Conservation (phyloP, 306 rosid species). For the Quercus ilex region DNA sequence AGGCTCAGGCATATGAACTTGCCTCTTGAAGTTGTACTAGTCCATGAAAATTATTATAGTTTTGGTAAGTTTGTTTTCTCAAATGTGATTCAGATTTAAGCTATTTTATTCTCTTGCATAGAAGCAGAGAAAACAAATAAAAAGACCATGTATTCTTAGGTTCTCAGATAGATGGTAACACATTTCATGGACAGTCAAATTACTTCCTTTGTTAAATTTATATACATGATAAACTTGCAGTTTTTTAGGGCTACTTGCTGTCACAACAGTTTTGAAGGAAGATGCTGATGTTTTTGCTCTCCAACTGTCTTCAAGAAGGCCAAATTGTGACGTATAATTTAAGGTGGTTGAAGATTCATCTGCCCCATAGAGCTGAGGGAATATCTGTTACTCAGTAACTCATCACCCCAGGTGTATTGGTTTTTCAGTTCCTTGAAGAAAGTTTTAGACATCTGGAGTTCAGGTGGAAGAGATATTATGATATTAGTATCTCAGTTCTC, state of each 20-base stretch:
- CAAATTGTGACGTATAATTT: not conserved
- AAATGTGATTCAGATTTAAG: not conserved
- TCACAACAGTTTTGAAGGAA: not conserved
- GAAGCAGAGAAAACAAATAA: not conserved
- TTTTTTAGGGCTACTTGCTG: not conserved
- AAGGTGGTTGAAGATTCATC: too few relatives aligned
- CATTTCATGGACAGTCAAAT: not conserved
- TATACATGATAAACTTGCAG: not conserved
- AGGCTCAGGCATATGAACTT: conserved; percentile 36
- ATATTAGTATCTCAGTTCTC: not conserved
- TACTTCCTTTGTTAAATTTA: not conserved
- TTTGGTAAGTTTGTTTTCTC: not conserved
- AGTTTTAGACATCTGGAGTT: not conserved
- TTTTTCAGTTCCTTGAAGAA: not conserved
- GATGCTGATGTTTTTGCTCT: not conserved
- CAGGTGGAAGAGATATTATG: not conserved
- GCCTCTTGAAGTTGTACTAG: conserved; percentile 4
- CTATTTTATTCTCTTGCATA: not conserved
- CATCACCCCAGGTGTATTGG: not conserved
- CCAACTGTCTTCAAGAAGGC: too few relatives aligned
- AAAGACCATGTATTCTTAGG: not conserved
- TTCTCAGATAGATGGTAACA: not conserved
- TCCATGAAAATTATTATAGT: not conserved
- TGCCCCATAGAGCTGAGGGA: not conserved
- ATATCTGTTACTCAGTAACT: not conserved